These are phyloP conservation scores for Podospora australis DNA, from an alignment of 495 filamentous ascomycete species.

Conservation along the genomic window DNA sequence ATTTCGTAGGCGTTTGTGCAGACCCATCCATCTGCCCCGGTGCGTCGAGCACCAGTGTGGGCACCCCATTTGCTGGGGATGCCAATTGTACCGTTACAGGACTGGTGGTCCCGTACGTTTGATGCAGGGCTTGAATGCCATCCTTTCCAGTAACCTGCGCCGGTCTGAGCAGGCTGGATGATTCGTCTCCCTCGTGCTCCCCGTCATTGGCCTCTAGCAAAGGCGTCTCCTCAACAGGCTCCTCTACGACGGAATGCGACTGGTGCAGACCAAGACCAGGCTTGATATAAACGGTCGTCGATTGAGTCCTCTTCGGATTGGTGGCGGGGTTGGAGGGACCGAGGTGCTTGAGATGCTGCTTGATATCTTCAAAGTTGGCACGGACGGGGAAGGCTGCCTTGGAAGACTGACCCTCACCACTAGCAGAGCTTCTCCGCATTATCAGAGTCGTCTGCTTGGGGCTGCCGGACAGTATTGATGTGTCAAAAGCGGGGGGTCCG, in stretches of 20 bases:
- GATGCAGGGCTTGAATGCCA: constrained; percentile 58
- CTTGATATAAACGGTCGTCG: constrained; percentile 88
- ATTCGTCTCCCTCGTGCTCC: constrained; percentile 32
- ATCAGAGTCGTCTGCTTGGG: constrained; percentile 45
- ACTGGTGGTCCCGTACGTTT: constrained; percentile 58
- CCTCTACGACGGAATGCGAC: constrained; percentile 17
- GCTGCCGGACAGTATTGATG: constrained; percentile 25
- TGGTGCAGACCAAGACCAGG: constrained; percentile 33
- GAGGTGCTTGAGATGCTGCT: constrained; percentile 79
- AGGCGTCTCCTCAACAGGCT: constrained; percentile 11
- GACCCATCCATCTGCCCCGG: constrained; percentile 16
- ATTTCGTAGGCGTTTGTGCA: constrained; percentile 21
- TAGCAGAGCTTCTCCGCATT: constrained; percentile 50
- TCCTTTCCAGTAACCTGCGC: constrained; percentile 51
- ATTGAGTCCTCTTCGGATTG: constrained; percentile 75
- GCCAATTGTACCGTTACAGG: constrained; percentile 27
- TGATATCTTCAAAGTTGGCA: constrained; percentile 58
- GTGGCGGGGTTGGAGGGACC: constrained; percentile 89
- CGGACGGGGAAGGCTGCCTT: constrained; percentile 41
- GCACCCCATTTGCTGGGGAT: constrained; percentile 17
- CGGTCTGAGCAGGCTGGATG: constrained; percentile 33
- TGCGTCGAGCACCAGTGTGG: constrained; percentile 13
- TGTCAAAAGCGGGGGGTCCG: constrained; percentile 22
- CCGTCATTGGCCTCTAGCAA: not conserved
- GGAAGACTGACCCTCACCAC: constrained; percentile 36